Conservation (phyloP, 2,329 filamentous ascomycete species). For the Apiospora phragmitis region DNA sequence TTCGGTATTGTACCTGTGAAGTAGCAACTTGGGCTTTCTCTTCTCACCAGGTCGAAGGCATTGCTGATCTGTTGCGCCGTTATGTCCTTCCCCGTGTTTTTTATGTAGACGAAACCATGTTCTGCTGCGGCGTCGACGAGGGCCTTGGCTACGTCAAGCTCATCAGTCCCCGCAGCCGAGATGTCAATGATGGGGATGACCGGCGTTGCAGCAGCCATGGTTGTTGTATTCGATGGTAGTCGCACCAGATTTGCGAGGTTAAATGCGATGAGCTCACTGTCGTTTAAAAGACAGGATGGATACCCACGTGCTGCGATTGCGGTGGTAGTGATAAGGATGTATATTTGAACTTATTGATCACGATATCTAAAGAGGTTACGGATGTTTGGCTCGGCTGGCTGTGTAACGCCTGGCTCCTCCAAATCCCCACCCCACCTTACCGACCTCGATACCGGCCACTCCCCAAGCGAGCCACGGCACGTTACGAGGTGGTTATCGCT, state of each 20-base stretch:
- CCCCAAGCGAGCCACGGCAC: too few species aligned
- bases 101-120: conserved; percentile 89
- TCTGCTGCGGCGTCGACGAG: conserved; percentile 79
- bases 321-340: neutral
- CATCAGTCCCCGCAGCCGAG: conserved; percentile 55
- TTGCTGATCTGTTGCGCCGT: conserved; percentile 63
- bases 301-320: neutral
- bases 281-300: conserved; percentile 16
- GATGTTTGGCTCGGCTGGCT: too few species aligned
- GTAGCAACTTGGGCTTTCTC: neutral
- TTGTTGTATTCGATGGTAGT: neutral
- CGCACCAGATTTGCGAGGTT: neutral
- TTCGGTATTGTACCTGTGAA: neutral
- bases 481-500: too few species aligned
- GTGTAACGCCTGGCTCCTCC: too few species aligned
- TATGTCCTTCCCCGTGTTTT: conserved; percentile 71
- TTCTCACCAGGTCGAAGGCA: conserved; percentile 70
- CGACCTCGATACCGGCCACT: too few species aligned
- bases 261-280: conserved; percentile 14
- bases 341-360: neutral
- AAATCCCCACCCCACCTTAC: too few species aligned
- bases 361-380: neutral
- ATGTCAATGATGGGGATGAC: conserved; percentile 84
- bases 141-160: conserved; percentile 59
- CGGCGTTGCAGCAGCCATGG: conserved; percentile 25